These are phyloP conservation scores for Diaporthe aspalathi DNA, from an alignment of 2,329 filamentous ascomycete species.

Conservation along the genomic window DNA sequence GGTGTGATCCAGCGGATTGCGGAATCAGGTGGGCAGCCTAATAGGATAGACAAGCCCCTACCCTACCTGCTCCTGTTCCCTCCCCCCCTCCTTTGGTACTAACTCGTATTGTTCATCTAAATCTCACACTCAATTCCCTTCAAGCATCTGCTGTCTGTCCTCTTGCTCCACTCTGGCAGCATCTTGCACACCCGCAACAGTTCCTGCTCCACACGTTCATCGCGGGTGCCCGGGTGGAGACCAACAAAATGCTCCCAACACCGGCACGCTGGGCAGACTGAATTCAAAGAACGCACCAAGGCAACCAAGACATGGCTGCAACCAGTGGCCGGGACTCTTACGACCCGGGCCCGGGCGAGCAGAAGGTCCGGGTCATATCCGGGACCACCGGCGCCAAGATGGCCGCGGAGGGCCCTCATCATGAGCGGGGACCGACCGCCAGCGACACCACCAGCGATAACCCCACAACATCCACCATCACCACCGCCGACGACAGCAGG, in stretches of 20 bases:
- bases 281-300: not conserved
- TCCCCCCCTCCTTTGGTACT: not conserved
- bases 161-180: not conserved
- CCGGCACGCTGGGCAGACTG: not conserved
- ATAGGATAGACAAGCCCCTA: not conserved
- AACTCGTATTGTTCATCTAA: slow-evolving; percentile 8
- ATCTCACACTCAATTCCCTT: not conserved
- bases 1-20: not conserved
- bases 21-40: not conserved
- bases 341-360: slow-evolving; percentile 12
- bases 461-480: not conserved
- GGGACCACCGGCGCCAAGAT: slow-evolving; percentile 28
- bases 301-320: not conserved
- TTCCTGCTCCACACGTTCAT: not conserved
- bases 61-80: not conserved
- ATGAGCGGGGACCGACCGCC: not conserved
- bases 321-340: not conserved
- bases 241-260: slow-evolving; percentile 2
- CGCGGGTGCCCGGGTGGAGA: slow-evolving; percentile 14
- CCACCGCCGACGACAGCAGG: not conserved
- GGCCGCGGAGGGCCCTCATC: not conserved
- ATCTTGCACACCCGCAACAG: not conserved
- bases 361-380: slow-evolving; percentile 26
- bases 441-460: not conserved
- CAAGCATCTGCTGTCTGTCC: not conserved